Conservation (phyloP, 2,329 filamentous ascomycete species). For the Talaromyces marneffei region DNA sequence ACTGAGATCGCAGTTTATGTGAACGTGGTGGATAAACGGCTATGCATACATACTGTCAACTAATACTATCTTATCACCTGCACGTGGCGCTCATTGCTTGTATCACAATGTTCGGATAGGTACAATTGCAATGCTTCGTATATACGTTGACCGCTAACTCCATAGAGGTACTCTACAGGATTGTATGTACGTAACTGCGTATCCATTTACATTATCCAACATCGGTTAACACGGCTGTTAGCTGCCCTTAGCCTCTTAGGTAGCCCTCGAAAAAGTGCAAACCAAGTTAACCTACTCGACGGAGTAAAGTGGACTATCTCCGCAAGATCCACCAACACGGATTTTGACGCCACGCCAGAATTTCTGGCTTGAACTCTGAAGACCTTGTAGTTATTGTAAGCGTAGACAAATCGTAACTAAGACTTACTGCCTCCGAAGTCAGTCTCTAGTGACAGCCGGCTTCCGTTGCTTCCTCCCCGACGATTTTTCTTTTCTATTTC, state of each 20-base stretch:
- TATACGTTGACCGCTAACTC: not conserved
- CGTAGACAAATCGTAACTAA: not conserved
- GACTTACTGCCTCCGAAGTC: too few species aligned
- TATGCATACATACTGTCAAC: too few species aligned
- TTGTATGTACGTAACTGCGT: too few species aligned
- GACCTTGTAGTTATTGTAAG: too few species aligned
- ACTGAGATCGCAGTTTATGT: too few species aligned
- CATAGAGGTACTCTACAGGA: not conserved
- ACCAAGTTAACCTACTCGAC: too few species aligned
- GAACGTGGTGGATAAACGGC: not conserved
- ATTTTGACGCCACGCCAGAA: not conserved
- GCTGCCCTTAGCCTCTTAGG: too few species aligned
- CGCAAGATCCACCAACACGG: not conserved
- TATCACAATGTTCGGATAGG: not conserved
- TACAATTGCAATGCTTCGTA: not conserved
- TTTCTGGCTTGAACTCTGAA: not conserved
- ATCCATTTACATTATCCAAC: too few species aligned
- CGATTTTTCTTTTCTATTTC: not conserved
- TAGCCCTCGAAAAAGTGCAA: too few species aligned
- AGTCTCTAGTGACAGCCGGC: not conserved
- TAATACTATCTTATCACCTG: too few species aligned
- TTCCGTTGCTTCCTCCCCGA: not conserved
- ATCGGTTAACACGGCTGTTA: not conserved
- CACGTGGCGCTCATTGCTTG: too few species aligned
- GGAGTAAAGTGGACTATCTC: not conserved